These are phyloP conservation scores for Dactylellina sp. DNA, from an alignment of 2,329 filamentous ascomycete species.

Conservation along the genomic window DNA sequence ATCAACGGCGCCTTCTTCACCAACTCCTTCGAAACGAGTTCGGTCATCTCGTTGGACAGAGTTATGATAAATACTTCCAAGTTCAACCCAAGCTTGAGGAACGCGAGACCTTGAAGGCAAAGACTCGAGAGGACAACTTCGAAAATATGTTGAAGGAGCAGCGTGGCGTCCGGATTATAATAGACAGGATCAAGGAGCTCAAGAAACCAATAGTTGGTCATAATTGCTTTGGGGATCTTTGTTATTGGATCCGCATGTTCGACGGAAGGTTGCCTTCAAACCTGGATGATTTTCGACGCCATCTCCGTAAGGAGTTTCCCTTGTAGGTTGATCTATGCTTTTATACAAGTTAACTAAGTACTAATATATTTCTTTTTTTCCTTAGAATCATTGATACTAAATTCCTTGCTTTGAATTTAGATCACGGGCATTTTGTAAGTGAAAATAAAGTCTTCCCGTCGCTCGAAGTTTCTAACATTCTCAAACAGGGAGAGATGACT, in stretches of 20 bases:
- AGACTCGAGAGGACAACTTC: conserved; percentile 58
- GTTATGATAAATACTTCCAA: conserved; percentile 39
- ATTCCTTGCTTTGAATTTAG: conserved; percentile 68
- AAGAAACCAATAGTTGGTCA: conserved; percentile 71
- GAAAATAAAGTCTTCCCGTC: not conserved
- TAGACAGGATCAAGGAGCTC: conserved; percentile 59
- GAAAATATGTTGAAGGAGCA: conserved; percentile 55
- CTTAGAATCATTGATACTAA: conserved; percentile 72
- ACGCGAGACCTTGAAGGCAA: conserved; percentile 64
- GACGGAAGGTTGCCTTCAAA: conserved; percentile 70
- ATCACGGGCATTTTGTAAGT: conserved; percentile 29
- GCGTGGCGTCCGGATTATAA: conserved; percentile 58
- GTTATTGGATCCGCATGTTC: conserved; percentile 74
- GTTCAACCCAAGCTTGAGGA: conserved; percentile 65
- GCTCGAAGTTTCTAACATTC: conserved; percentile 9
- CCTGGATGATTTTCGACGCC: conserved; percentile 68
- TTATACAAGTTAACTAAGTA: not conserved
- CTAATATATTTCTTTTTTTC: conserved; percentile 61
- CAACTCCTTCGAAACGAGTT: conserved; percentile 75
- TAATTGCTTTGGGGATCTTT: conserved; percentile 74
- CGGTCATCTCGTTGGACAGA: conserved; percentile 65
- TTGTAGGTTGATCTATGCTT: conserved; percentile 51
- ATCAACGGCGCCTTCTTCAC: conserved; percentile 75
- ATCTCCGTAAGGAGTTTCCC: conserved; percentile 67
- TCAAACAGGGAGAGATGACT: conserved; percentile 23